Evolutionary conservation across 2,329 filamentous ascomycete species (phyloP), one percentile per base, ranked within the genome.

Genomic region (Thermochaetoides dissita): DNA sequence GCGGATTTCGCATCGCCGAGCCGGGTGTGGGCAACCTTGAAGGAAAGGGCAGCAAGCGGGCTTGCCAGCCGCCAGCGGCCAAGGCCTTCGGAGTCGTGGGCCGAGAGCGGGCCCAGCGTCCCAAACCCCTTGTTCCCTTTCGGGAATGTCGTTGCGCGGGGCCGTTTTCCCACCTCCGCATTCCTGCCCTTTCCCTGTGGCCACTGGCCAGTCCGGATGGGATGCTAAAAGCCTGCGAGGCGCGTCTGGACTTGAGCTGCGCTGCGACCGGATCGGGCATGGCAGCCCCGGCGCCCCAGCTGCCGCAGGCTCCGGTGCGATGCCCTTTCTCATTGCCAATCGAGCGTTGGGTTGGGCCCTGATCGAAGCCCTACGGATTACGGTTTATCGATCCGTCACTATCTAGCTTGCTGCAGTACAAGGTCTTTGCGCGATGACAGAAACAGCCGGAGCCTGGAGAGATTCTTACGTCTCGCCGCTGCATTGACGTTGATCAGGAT

Each of bases 141-240:
- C 45, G 51, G 52, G 51, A 44, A 53, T 53, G 49, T 55, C 51
- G 50, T 48, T 47, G 43, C 50, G 44, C 46, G 47, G 51, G 46
- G 51, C 49, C 49, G 49, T 51, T 46, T 49, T 49, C 40, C 42
- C 40, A 41, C 49, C 51, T 54, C 51, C 51, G 49, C 51, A 50
- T 46, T 48, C 47, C 17, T 24, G 17, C 17, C 17, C 17, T 24
- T 24, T 24, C 17, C 17, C 17, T 24, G 17, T 24, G 17, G 17
- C 17, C 5, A 24, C 17, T 24, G 17, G 17, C 17, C 17, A 24
- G 17, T 24, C 17, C 17, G 17, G 17, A 24, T 24, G 17, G 17
- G 17, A 24, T 24, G 17, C 17, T 24, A 5, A 5, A 24, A 24
- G 42, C 33, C 6, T 33, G 32, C 42, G 40, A 41, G 40, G 40